Evolutionary conservation across 176 grass and related monocot species (phyloP).

Genomic region (Avena sativa): DNA sequence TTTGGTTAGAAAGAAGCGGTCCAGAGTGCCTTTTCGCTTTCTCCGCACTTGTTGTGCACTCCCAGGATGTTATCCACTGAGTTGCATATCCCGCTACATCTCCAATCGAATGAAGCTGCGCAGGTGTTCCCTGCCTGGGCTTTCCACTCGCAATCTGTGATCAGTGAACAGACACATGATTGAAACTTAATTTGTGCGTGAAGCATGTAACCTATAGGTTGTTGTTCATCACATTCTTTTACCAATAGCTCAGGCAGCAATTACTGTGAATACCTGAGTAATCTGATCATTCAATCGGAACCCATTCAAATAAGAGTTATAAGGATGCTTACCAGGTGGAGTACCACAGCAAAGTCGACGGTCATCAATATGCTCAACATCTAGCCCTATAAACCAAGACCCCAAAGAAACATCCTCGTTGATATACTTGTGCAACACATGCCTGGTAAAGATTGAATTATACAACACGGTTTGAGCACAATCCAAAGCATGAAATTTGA

Average conservation of each 20-base stretch:
- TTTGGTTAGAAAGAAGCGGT: slow-evolving; percentile 58
- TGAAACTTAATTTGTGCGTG: background rate
- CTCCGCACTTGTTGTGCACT: slow-evolving; percentile 78
- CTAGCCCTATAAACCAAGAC: slow-evolving; percentile 84
- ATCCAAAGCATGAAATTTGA: background rate
- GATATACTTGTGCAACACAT: slow-evolving; percentile 81
- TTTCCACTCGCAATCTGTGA: slow-evolving; percentile 90
- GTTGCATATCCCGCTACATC: slow-evolving; percentile 91
- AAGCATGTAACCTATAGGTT: background rate
- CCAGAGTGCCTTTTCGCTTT: slow-evolving; percentile 56
- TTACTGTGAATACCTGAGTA: background rate
- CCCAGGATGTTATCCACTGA: slow-evolving; percentile 72
- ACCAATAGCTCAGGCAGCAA: background rate
- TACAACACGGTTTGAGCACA: slow-evolving; percentile 1
- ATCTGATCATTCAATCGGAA: background rate
- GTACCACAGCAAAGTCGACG: slow-evolving; percentile 80
- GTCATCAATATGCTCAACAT: slow-evolving; percentile 95
- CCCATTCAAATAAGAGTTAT: background rate
- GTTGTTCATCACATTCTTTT: too few relatives aligned
- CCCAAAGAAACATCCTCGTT: slow-evolving; percentile 96
- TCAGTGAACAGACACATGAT: background rate
- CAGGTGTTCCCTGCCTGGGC: slow-evolving; percentile 81
- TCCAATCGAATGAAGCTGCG: slow-evolving; percentile 83
- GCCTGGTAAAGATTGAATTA: slow-evolving; percentile 48
- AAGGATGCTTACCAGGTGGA: slow-evolving; percentile 63